A percentile compares a stretch with the other conserved stretches of the same genome.
Evolutionary conservation across 352 stramenopile species (phyloP).

Genomic region (Peronosclerospora sorghi): DNA sequence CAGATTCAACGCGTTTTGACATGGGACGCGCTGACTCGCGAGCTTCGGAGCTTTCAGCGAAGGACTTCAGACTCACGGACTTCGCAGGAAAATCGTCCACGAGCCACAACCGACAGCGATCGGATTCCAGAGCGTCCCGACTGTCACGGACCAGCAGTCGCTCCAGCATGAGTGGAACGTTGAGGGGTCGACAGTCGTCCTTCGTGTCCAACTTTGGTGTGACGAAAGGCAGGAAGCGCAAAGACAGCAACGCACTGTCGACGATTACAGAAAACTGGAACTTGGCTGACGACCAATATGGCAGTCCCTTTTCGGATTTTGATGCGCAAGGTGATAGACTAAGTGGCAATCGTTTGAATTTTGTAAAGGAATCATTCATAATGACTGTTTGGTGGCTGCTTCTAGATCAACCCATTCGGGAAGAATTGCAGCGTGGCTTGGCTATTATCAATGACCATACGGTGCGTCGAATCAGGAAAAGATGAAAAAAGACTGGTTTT

Average conservation of each 20-base stretch:
- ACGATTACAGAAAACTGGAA: constrained; percentile 86
- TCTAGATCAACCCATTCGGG: constrained; percentile 68
- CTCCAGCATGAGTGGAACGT: constrained; percentile 20
- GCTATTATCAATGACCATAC: constrained; percentile 84
- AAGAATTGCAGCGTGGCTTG: constrained; percentile 67
- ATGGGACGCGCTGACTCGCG: constrained; percentile 73
- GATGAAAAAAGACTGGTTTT: neutral
- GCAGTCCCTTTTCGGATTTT: constrained; percentile 65
- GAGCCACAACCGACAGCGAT: constrained; percentile 32
- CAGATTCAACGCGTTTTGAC: constrained; percentile 80
- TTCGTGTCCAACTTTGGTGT: constrained; percentile 77
- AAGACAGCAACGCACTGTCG: constrained; percentile 65
- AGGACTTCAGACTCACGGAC: constrained; percentile 51
- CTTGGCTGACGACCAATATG: constrained; percentile 64
- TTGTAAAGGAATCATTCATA: too few species aligned
- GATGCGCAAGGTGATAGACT: constrained; percentile 52
- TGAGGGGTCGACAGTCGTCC: constrained; percentile 38
- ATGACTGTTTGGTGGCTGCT: neutral
- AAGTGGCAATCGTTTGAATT: neutral
- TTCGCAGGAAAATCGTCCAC: constrained; percentile 16
- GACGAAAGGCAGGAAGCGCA: constrained; percentile 41
- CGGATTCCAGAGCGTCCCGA: constrained; percentile 56
- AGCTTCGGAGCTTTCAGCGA: constrained; percentile 59
- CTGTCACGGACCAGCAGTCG: constrained; percentile 42
- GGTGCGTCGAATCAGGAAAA: constrained; percentile 18